These are phyloP conservation scores for Striga asiatica DNA, from an alignment of 257 asterid species.

Conservation along the genomic window DNA sequence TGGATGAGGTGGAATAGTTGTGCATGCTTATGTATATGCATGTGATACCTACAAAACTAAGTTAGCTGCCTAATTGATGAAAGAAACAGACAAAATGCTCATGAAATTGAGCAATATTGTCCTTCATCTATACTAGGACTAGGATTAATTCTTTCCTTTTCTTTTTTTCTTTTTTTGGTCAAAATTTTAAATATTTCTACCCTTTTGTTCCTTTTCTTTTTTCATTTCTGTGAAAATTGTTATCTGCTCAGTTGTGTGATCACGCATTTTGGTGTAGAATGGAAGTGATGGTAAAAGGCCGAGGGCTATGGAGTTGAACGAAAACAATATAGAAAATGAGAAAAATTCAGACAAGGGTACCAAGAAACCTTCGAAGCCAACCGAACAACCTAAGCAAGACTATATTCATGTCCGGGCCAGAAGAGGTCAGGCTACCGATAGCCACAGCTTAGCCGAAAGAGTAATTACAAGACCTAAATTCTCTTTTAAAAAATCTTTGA, in stretches of 20 bases:
- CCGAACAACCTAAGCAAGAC: slow-evolving; percentile 32
- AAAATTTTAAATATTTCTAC: too few species aligned
- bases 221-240: background rate
- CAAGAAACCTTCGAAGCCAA: slow-evolving; percentile 20
- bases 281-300: slow-evolving; percentile 23
- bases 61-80: too few species aligned
- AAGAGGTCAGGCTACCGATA: slow-evolving; percentile 49
- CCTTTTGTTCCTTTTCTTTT: background rate
- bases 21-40: too few species aligned
- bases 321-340: slow-evolving; percentile 19
- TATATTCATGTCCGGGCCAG: slow-evolving; percentile 41
- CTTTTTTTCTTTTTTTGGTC: too few species aligned
- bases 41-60: too few species aligned
- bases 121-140: too few species aligned
- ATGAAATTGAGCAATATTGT: too few species aligned
- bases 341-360: slow-evolving; percentile 21
- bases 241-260: background rate
- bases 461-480: slow-evolving; percentile 17
- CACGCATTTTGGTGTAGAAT: slow-evolving; percentile 14
- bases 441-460: slow-evolving; percentile 45
- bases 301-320: slow-evolving; percentile 16
- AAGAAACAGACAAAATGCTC: too few species aligned
- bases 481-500: background rate
- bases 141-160: too few species aligned
- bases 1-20: too few species aligned